Conservation (phyloP, 345 rosid genomes). For the Sapria himalayana region DNA sequence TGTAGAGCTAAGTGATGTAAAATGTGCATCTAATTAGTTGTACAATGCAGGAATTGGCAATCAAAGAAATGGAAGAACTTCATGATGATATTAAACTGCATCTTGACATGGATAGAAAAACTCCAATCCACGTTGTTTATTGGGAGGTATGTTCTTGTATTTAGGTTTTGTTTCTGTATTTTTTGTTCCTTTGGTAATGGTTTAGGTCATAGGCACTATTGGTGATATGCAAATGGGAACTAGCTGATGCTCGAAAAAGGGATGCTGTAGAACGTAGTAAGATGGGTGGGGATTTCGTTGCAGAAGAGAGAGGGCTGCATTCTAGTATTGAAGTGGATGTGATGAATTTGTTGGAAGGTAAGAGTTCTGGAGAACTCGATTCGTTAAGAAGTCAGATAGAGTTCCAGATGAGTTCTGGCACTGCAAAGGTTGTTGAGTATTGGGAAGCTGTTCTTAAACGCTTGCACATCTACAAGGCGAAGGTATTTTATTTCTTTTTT, state of each 20-base stretch:
- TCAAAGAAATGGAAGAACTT: conserved; percentile 86
- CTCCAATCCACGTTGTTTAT: conserved; percentile 46
- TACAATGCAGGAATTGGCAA: conserved; percentile 53
- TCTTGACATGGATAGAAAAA: conserved; percentile 66
- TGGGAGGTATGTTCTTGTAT: conserved; percentile 99
- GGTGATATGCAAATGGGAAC: conserved; percentile 85
- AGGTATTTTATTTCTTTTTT: conserved; percentile 24
- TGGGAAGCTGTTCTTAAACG: conserved; percentile 94
- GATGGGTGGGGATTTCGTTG: conserved; percentile 86
- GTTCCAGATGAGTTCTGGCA: conserved; percentile 63
- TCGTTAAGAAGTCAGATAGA: conserved; percentile 48
- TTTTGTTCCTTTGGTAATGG: neutral
- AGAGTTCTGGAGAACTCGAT: conserved; percentile 51
- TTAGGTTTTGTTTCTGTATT: too few species aligned
- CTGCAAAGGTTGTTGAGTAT: conserved; percentile 88
- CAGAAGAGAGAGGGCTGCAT: conserved; percentile 87
- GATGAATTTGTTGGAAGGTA: conserved; percentile 54
- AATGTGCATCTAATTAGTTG: too few species aligned
- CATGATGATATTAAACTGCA: conserved; percentile 91
- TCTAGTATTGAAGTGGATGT: conserved; percentile 75
- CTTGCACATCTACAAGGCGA: conserved; percentile 80
- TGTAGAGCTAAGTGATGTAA: too few species aligned
- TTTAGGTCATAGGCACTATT: conserved; percentile 44
- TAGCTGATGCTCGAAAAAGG: conserved; percentile 70
- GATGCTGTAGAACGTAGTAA: conserved; percentile 83